Percentiles rank a stretch among this genome's conserved stretches.
These are phyloP conservation scores for Globisporangium yorkense DNA, from an alignment of 352 stramenopile species.

Conservation along the genomic window DNA sequence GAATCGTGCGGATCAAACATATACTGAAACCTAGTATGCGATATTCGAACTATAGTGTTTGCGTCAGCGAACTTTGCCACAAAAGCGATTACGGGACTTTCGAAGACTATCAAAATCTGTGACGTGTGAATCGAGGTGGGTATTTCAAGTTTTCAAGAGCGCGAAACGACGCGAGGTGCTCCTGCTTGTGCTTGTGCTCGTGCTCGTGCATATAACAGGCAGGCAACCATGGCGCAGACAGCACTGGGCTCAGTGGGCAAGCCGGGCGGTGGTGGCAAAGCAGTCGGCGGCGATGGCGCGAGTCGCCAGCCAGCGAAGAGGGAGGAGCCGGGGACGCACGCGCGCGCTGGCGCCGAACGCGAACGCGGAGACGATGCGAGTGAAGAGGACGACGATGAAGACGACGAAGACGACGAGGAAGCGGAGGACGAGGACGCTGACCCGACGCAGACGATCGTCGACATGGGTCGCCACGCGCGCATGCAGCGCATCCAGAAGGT, in stretches of 20 bases:
- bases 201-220: neutral
- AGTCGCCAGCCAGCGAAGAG: neutral
- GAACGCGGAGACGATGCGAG: neutral
- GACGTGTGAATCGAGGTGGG: neutral
- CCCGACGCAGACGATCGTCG: conserved; percentile 72
- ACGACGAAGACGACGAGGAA: conserved; percentile 42
- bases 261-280: neutral
- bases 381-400: conserved; percentile 21
- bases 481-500: conserved; percentile 87
- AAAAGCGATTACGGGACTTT: neutral
- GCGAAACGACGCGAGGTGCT: neutral
- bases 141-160: neutral
- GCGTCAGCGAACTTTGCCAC: too few relatives aligned
- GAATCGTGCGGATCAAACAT: neutral
- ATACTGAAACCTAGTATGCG: neutral
- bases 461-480: conserved; percentile 68
- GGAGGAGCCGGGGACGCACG: neutral
- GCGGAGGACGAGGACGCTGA: conserved; percentile 57
- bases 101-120: neutral
- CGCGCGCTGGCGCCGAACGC: too few relatives aligned
- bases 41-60: neutral
- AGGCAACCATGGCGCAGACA: neutral
- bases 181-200: too few relatives aligned
- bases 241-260: neutral
- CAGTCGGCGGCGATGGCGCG: neutral